Base-by-base conservation (phyloP, 2,329 filamentous ascomycete species). In the Colletotrichum viniferum region DNA sequence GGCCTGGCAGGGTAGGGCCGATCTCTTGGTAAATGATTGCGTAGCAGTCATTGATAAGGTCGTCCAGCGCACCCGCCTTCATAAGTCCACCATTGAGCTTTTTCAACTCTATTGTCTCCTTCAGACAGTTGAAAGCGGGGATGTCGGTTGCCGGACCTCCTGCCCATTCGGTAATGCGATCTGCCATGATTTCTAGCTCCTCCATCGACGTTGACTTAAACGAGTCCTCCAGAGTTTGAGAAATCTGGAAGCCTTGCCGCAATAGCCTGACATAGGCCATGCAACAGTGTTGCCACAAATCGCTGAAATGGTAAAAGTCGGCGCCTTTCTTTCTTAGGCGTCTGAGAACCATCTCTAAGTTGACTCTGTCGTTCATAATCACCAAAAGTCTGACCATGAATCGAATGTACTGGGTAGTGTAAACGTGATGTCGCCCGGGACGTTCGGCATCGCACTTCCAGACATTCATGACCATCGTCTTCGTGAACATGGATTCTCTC, bases 401-500 rank as follows among this genome's bases (percentile, higher is more conserved):
- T 21, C 92, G 92, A 2, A 95, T 94, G 80, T 98, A 98, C 77
- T 94, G 93, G 64, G 95, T 92, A 0, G 95, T 98, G 82, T 97
- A 98, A 48, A 98, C 95, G 80, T 98, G 97, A 82, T 98, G 96
- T 21, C 96, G 91, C 0, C 96, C 96, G 1, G 95, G 89, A 3
- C 90, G 88, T 80, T 98, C 96, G 62, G 94, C 92, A 78, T 98
- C 96, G 48, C 96, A 97, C 79, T 96, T 96, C 96, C 96, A 98
- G 5, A 98, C 95, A 81, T 97, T 96, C 83, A 98, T 93, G 2
- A 94, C 93, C 93, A 98, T 98, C 0, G 95, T 98, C 85, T 98
- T 98, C 52, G 96, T 98, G 78, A 98, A 96, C 90, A 92, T 92
- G 76, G 88, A 90, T 74, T 92, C 90, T 61, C 89, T 85, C 69